Evolutionary conservation across 176 grass and related monocot genomes (phyloP).

Genomic region (Aegilops bicornis): DNA sequence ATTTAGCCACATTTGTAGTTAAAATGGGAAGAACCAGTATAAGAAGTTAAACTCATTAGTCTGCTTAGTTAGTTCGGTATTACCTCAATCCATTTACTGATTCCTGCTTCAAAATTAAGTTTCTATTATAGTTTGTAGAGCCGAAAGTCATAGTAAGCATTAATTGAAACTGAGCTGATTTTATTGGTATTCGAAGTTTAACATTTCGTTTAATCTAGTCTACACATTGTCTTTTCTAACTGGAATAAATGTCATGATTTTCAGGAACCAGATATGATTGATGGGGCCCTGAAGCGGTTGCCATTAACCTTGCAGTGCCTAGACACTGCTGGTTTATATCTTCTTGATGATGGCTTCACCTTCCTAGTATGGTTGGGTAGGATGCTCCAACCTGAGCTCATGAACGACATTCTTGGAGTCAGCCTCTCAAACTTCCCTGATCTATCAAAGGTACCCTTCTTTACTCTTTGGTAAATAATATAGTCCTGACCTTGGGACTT

Average conservation of each 20-base stretch:
- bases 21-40: no score
- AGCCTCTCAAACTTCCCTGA: no score
- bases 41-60: no score
- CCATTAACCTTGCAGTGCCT: no score
- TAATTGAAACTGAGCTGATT: not conserved
- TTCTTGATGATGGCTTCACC: slow-evolving; percentile 61
- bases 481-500: no score
- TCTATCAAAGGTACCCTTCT: no score
- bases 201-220: not conserved
- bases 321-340: no score
- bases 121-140: not conserved
- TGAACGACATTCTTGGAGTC: slow-evolving; percentile 65
- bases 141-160: not conserved
- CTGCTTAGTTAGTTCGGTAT: not conserved
- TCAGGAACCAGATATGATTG: slow-evolving; percentile 28
- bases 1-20: no score
- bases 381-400: slow-evolving; percentile 61
- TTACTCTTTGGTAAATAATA: no score
- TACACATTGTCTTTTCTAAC: not conserved
- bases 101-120: not conserved
- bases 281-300: no score
- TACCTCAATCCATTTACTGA: no score
- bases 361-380: slow-evolving; percentile 93
- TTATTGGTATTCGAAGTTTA: not conserved
- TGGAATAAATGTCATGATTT: slow-evolving; percentile 23